Evolutionary conservation across 805 yeast genomes (phyloP), one percentile per base, ranked within the genome.

Genomic region (Grigorovia jiainica): DNA sequence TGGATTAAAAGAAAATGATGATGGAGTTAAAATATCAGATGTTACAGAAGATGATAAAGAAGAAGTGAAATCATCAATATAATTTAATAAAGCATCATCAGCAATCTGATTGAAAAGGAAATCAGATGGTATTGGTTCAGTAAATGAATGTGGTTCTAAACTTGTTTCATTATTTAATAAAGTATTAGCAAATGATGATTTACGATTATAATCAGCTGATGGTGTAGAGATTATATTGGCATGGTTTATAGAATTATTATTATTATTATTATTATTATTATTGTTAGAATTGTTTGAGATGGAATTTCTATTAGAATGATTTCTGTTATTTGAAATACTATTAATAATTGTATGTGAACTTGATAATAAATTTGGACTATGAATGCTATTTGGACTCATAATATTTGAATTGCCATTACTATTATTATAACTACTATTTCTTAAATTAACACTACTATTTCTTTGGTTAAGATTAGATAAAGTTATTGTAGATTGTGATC

Each of bases 11-110:
- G 55, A 46, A 17, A 52, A 50, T 7, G 62, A 57, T 2, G 62
- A 52, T 8, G 60, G 54, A 7, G 44, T 39, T 13, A 43, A 36
- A 27, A 45, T 47, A 39, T 48, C 50, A 11, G 63, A 52, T 5
- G 57, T 49, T 17, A 52, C 40, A 34, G 61, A 57, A 3, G 64
- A 58, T 5, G 58, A 53, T 7, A 58, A 37, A 2, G 64, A 60
- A 7, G 63, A 57, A 21, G 53, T 47, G 2, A 57, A 24, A 16
- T 58, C 64, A 36, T 59, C 64, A 7, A 54, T 38, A 21, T 49
- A 48, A 30, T 45, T 47, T 8, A 53, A 43, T 24, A 46, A 37
- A 24, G 52, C 44, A 34, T 57, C 60, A 17, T 52, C 58, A 4
- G 37, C 41, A 27, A 41, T 41, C 19, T 42, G 47, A 17, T 45